Conservation (phyloP, 148 eudicot species). For the Oxyria digyna region DNA sequence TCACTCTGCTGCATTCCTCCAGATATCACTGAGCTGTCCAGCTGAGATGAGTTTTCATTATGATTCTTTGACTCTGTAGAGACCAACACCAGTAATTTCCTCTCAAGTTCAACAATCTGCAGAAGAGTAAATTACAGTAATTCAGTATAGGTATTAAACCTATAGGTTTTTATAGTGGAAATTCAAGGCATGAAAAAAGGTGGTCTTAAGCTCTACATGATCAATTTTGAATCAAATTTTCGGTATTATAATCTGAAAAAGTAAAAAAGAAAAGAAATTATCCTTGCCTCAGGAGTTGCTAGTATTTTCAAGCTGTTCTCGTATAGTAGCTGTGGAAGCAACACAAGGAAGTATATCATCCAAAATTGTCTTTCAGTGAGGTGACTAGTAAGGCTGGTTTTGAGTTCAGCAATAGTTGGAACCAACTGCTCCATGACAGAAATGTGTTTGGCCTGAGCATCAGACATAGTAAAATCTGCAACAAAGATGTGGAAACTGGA, state of each 20-base stretch:
- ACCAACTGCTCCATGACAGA: constrained; percentile 40
- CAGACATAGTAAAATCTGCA: constrained; percentile 58
- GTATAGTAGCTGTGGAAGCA: constrained; percentile 62
- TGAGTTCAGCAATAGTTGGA: constrained; percentile 43
- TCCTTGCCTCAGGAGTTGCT: constrained; percentile 60
- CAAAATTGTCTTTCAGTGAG: constrained; percentile 44
- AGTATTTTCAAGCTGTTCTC: constrained; percentile 36
- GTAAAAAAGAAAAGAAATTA: background rate
- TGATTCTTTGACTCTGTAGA: constrained; percentile 22
- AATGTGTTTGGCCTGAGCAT: constrained; percentile 51
- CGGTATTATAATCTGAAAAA: background rate
- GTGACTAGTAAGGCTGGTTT: constrained; percentile 20
- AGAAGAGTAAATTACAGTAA: constrained; percentile 4
- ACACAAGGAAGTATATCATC: constrained; percentile 63
- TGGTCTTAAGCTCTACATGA: no score
- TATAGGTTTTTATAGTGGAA: no score
- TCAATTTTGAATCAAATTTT: background rate
- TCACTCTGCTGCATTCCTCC: constrained; percentile 8
- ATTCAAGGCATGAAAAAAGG: no score
- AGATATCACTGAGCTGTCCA: background rate
- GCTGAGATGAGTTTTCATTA: constrained; percentile 5
- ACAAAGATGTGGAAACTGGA: constrained; percentile 1
- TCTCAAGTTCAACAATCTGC: constrained; percentile 40
- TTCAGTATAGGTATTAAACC: background rate
- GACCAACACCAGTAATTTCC: constrained; percentile 13